phyloP scores from a whole-genome alignment of 768 basidiomycete species.

The Panus rudis region DNA sequence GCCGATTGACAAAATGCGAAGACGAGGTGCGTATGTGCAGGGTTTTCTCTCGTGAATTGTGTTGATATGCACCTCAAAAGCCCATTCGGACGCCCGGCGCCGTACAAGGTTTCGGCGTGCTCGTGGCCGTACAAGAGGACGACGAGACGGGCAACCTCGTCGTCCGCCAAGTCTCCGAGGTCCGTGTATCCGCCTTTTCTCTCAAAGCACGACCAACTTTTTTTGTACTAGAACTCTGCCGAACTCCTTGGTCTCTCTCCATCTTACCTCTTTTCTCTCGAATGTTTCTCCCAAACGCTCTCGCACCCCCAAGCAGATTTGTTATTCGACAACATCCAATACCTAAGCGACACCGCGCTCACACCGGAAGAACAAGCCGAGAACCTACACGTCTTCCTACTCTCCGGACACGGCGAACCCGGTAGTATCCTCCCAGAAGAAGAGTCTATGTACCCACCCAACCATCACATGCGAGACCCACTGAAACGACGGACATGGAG shows the following conservation, averaged over 20 bases:
- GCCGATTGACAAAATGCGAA: conserved; percentile 57
- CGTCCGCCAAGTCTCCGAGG: conserved; percentile 79
- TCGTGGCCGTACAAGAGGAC: conserved; percentile 62
- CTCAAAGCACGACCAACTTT: too few relatives aligned
- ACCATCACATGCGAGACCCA: conserved; percentile 15
- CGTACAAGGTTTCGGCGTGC: conserved; percentile 77
- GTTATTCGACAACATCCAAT: conserved; percentile 71
- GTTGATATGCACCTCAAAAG: conserved; percentile 24
- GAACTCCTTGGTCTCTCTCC: conserved; percentile 73
- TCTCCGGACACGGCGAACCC: conserved; percentile 67
- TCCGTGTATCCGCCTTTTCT: conserved; percentile 21
- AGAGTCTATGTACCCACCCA: conserved; percentile 6
- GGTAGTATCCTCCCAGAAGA: conserved; percentile 36
- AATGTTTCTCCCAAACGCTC: conserved; percentile 68
- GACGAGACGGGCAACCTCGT: conserved; percentile 43
- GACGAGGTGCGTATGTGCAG: conserved; percentile 45
- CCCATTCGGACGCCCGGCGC: conserved; percentile 80
- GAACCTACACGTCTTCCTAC: conserved; percentile 59
- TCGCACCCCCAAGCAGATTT: conserved; percentile 56
- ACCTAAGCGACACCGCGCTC: conserved; percentile 44
- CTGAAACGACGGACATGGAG: conserved; percentile 46
- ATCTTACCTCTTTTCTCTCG: conserved; percentile 57
- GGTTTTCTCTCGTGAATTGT: not conserved
- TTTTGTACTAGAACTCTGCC: conserved; percentile 50
- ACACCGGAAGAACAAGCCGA: conserved; percentile 34